Evolutionary conservation across 148 eudicot genomes (phyloP), one percentile per base, ranked within the genome.

Genomic region (Amaranthus cruentus): DNA sequence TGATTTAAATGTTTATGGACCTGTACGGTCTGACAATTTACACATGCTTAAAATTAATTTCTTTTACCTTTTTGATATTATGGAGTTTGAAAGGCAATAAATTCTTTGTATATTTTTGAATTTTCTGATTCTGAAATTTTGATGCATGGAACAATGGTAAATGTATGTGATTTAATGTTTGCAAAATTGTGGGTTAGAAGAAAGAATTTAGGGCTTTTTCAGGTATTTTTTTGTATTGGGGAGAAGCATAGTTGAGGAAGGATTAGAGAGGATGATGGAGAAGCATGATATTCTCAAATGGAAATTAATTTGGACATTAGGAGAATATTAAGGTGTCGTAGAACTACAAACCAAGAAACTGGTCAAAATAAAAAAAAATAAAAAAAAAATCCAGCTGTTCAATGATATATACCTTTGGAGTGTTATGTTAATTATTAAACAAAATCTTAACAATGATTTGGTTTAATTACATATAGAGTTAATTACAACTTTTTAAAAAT

Each of bases 1-100:
- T 18, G 18, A 18, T 18, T 18, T 18, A 18, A 18, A 18, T 18
- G 18, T 28, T 28, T 28, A 28, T 28, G 38, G 38, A 28, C 38
- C 2, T 28, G 38, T 28, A 28, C 38, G 38, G 38, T 28, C 38
- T 2, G 38, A 28, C 38, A 28, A 28, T 28, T 28, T 28, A 28
- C 38, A 28, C 38, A 28, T 28, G 38, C 38, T 28, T 28, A 28
- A 28, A 28, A 28, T 28, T 0, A 28, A 49, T 70, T 75, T 74
- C 79, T 75, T 80, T 70, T 75, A 79, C 82, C 78, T 80, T 58
- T 51, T 47, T 52, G 49, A 79, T 70, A 75, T 64, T 66, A 56
- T 11, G 42, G 70, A 70, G 75, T 75, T 0, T 56, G 21, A 63
- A 69, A 49, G 47, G 38, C n/a, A 48, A 69, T 52, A 48, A 63